These are phyloP conservation scores for Phytophthora pseudosyringae DNA, from an alignment of 352 stramenopile species.

Conservation along the genomic window DNA sequence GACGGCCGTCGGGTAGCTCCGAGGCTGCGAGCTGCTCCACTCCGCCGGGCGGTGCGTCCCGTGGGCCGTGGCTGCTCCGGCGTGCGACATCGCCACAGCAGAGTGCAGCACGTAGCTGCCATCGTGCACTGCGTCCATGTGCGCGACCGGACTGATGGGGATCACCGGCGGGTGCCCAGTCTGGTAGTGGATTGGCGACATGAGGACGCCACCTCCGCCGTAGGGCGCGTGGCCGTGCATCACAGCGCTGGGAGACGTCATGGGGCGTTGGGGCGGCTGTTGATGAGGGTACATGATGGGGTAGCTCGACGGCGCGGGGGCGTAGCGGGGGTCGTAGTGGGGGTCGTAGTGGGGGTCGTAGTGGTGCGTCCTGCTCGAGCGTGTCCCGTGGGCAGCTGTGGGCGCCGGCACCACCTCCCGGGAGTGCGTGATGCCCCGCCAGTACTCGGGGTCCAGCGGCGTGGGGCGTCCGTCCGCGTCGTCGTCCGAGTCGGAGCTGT, in stretches of 20 bases:
- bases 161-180: slow-evolving; percentile 18
- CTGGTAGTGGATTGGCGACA: slow-evolving; percentile 39
- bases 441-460: slow-evolving; percentile 76
- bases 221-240: slow-evolving; percentile 20
- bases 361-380: slow-evolving; percentile 6
- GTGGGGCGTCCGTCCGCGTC: slow-evolving; percentile 49
- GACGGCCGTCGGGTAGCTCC: slow-evolving; percentile 11
- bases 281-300: slow-evolving; percentile 24
- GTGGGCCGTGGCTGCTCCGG: not conserved
- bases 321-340: slow-evolving; percentile 1
- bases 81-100: not conserved
- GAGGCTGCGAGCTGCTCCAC: slow-evolving; percentile 16
- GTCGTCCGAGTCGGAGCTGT: slow-evolving; percentile 40
- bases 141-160: slow-evolving; percentile 38
- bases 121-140: slow-evolving; percentile 14
- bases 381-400: slow-evolving; percentile 15
- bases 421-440: slow-evolving; percentile 74
- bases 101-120: slow-evolving; percentile 4
- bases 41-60: slow-evolving; percentile 10
- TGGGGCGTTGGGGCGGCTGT: slow-evolving; percentile 15
- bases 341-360: slow-evolving; percentile 14
- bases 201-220: slow-evolving; percentile 19
- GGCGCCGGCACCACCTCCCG: slow-evolving; percentile 27
- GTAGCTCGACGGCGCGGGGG: not conserved
- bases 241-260: slow-evolving; percentile 17